phyloP scores from a whole-genome alignment of 139 green algal genomes.

The Chlorella ohadii region DNA sequence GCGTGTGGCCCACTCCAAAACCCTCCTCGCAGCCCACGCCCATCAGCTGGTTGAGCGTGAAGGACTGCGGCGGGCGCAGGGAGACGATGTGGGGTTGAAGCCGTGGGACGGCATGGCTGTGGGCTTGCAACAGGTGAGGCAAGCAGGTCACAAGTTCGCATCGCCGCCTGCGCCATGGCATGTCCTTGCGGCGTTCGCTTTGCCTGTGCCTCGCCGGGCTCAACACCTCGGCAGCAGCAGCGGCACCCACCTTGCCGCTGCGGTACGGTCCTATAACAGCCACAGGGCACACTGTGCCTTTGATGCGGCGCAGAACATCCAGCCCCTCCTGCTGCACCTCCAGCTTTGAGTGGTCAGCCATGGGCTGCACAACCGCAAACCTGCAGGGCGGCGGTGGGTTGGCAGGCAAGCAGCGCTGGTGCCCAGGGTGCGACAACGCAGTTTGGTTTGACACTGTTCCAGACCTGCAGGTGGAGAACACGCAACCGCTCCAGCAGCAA shows the following conservation, averaged over 20 bases:
- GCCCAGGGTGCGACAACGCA: no score
- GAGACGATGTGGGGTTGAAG: no score
- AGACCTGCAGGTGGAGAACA: no score
- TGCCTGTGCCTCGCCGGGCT: background rate
- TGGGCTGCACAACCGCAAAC: slow-evolving; percentile 74
- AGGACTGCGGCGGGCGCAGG: slow-evolving; percentile 36
- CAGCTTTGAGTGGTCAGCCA: slow-evolving; percentile 75
- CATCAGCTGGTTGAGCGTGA: slow-evolving; percentile 94
- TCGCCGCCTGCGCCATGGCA: no score
- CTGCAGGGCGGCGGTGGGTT: slow-evolving; percentile 38
- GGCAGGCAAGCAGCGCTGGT: no score
- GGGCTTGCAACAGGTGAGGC: no score
- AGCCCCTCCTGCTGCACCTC: slow-evolving; percentile 75
- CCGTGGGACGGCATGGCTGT: no score
- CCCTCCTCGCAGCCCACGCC: slow-evolving; percentile 83
- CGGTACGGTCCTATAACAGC: slow-evolving; percentile 94
- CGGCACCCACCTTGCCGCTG: slow-evolving; percentile 72
- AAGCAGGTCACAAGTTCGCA: no score
- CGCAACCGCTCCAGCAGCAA: no score
- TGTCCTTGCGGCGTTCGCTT: no score
- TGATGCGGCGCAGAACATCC: slow-evolving; percentile 62
- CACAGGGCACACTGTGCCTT: slow-evolving; percentile 68
- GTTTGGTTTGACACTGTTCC: no score
- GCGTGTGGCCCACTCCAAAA: slow-evolving; percentile 94
- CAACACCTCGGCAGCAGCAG: no score